Evolutionary conservation across 2,329 filamentous ascomycete species (phyloP).

Genomic region (Claviceps sp.): DNA sequence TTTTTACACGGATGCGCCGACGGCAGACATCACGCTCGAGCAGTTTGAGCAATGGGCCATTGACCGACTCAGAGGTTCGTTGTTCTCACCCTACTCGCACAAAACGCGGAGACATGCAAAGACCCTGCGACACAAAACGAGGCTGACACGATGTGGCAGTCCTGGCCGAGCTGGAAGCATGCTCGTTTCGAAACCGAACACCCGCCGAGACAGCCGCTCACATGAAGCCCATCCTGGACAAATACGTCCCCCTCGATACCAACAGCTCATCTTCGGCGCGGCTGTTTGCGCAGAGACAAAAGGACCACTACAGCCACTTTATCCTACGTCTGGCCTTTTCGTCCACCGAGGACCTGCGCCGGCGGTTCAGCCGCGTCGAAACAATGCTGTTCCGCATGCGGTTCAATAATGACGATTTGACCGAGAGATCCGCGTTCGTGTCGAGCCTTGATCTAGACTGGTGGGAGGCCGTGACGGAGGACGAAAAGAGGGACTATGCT

Average conservation of each 20-base stretch:
- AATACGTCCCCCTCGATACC: conserved; percentile 68
- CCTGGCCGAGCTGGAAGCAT: conserved; percentile 80
- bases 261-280: conserved; percentile 51
- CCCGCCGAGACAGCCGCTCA: conserved; percentile 69
- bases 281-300: conserved; percentile 64
- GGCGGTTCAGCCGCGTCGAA: conserved; percentile 76
- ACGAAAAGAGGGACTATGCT: conserved; percentile 56
- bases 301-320: conserved; percentile 96
- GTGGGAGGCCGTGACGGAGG: conserved; percentile 74
- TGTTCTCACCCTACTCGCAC: neutral
- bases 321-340: conserved; percentile 89
- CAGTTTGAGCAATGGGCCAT: conserved; percentile 99
- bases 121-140: neutral
- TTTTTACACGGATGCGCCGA: conserved; percentile 80
- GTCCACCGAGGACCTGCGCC: conserved; percentile 76
- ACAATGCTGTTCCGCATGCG: conserved; percentile 78
- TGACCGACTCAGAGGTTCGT: conserved; percentile 64
- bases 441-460: conserved; percentile 67
- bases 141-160: conserved; percentile 34
- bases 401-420: conserved; percentile 60
- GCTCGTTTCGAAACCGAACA: conserved; percentile 83
- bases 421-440: conserved; percentile 66
- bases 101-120: neutral
- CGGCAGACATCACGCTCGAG: conserved; percentile 86
- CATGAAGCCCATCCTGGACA: conserved; percentile 76